Evolutionary conservation across 805 yeast species (phyloP).

Genomic region (Ogataea nonfermentans): DNA sequence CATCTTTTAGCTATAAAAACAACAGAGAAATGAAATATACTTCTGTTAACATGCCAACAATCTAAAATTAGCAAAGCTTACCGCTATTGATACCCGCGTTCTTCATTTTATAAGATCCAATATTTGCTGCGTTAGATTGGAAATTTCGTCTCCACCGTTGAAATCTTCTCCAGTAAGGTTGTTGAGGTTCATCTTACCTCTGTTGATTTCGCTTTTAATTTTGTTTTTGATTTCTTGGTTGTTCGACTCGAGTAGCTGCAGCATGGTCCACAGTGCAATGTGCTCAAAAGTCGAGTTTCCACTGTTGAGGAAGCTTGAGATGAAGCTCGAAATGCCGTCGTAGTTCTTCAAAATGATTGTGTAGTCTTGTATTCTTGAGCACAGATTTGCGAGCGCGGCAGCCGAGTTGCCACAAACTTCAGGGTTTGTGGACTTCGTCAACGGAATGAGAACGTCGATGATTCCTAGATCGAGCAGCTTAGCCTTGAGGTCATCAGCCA

Average conservation of each 20-base stretch:
- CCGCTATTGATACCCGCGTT: not conserved
- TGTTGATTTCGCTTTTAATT: conserved; percentile 34
- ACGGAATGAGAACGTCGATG: conserved; percentile 84
- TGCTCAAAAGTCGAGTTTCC: conserved; percentile 95
- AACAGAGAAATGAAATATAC: conserved; percentile 10
- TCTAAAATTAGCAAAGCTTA: conserved; percentile 5
- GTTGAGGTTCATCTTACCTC: conserved; percentile 33
- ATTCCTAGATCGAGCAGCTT: conserved; percentile 81
- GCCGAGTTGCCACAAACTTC: conserved; percentile 99
- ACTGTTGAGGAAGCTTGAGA: conserved; percentile 73
- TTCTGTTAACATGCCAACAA: conserved; percentile 12
- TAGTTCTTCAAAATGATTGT: conserved; percentile 75
- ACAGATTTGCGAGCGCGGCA: conserved; percentile 94
- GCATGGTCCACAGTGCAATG: conserved; percentile 94
- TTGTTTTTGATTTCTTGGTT: conserved; percentile 54
- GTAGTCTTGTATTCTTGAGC: conserved; percentile 86
- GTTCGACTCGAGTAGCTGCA: conserved; percentile 88
- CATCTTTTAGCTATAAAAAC: conserved; percentile 6
- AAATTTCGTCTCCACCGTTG: conserved; percentile 37
- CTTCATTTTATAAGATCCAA: conserved; percentile 33
- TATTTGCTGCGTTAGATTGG: conserved; percentile 37
- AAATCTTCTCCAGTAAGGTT: conserved; percentile 35
- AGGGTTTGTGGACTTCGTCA: conserved; percentile 81
- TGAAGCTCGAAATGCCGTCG: conserved; percentile 88
- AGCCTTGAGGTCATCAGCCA: conserved; percentile 91